Percentiles rank a stretch among this genome's conserved stretches.
phyloP scores from a whole-genome alignment of 2,329 filamentous ascomycete species.

The Pseudogymnoascus sp. region DNA sequence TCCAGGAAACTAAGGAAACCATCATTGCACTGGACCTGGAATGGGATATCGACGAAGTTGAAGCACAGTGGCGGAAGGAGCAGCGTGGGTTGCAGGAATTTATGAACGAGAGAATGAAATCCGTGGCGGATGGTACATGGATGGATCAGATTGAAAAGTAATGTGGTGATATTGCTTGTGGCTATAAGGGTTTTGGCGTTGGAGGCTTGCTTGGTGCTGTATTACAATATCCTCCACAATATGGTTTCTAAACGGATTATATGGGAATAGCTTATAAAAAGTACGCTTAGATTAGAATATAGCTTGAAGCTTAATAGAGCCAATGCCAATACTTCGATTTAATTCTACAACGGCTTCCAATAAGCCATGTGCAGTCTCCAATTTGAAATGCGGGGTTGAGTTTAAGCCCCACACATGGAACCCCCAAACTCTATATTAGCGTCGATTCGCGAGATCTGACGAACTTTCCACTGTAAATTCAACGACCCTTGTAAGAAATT shows the following conservation, averaged over 20 bases:
- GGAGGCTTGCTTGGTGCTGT: background rate
- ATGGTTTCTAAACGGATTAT: background rate
- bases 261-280: background rate
- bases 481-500: constrained; percentile 3
- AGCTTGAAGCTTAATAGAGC: background rate
- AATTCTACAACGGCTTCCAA: background rate
- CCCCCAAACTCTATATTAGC: constrained; percentile 2
- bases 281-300: background rate
- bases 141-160: background rate
- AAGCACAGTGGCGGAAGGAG: constrained; percentile 21
- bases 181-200: background rate
- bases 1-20: constrained; percentile 19
- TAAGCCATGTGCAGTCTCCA: background rate
- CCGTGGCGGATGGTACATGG: background rate
- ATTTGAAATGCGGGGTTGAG: constrained; percentile 4
- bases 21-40: constrained; percentile 14
- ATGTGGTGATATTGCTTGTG: background rate
- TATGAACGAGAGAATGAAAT: background rate
- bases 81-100: constrained; percentile 19
- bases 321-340: background rate
- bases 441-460: constrained; percentile 9
- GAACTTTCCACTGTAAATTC: constrained; percentile 3
- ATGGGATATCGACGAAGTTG: constrained; percentile 14
- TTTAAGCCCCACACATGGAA: background rate
- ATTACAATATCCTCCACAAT: background rate